Evolutionary conservation across 2,329 filamentous ascomycete genomes (phyloP), one percentile per base, ranked within the genome.

Genomic region (Sporothrix dimorphospora): DNA sequence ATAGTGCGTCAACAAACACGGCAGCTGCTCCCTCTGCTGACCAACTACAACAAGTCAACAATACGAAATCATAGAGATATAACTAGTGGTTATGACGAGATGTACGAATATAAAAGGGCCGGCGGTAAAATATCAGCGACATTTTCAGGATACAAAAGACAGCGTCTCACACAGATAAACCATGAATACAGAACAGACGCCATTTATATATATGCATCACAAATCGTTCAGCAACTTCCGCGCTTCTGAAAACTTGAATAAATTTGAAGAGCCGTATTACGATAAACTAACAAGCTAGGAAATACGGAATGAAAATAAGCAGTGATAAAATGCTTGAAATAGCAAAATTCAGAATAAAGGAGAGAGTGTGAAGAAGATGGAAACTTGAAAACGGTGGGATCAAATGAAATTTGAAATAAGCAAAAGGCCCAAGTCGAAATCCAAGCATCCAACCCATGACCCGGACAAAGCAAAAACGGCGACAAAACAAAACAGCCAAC

Each of bases 31-130:
- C 63, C 16, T n/a, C 66, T 14, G 12, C 49, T 19, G n/a, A 57
- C 3, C n/a, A 45, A 34, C 49, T 11, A 14, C 27, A 49, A 19
- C 67, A 30, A 30, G 68, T 8, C 9, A 38, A 16, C 27, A 45
- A 45, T 6, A 45, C 49, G 4, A 61, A 70, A n/a, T n/a, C 47
- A 53, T 70, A 49, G 69, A 40, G 19, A 53, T 14, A 27, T n/a
- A 45, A 16, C 12, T 4, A 6, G 19, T n/a, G 63, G 42, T 49
- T 49, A 19, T 34, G 11, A 40, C n/a, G 34, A 24, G 8, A 34
- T 30, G 69, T 51, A 59, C 49, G 42, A 71, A 42, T 71, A 69
- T 65, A 65, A 21, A 55, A 21, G 21, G 59, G 8, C 12, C 7
- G 14, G 59, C 14, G 59, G 59, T 24, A 21, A 9, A 45, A 63